Evolutionary conservation across 2,329 filamentous ascomycete genomes (phyloP), one percentile per base, ranked within the genome.

Genomic region (Volutella citrinella): DNA sequence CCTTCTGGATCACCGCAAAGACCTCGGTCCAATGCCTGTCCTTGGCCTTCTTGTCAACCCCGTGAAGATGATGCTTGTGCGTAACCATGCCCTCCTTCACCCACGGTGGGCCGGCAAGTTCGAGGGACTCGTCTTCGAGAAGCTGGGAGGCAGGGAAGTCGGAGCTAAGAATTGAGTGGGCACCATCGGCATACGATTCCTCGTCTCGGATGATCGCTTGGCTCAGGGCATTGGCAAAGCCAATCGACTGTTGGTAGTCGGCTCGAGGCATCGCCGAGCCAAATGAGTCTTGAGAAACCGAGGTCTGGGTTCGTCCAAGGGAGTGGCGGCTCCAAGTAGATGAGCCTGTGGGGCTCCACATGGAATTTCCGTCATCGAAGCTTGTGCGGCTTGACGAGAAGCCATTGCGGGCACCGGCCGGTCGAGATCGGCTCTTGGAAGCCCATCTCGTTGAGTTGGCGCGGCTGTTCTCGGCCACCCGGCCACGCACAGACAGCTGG

Each of bases 261-360:
- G 80, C 81, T 28, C 82, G 77, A 6, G 80, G 81, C 59, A 83
- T 83, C 20, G 80, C 76, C 3, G 87, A 89, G 14, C 82, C 84
- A 49, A 97, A 82, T 2, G 90, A 95, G 57, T 95, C 88, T 52
- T 96, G 85, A 5, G 90, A 96, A 70, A 93, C 86, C 4, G 89
- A 91, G 1, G 88, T 89, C 43, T 94, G 82, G 1, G 89, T 95
- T 56, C 94, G 88, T 19, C 90, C 88, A 40, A 95, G 74, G 1
- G 91, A 97, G 55, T 93, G 87, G 52, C 87, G 91, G 66, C 90
- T 96, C 89, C 90, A 96, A 1, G 87, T 93, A n/a, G 89, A 95
- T 14, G 87, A 88, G 23, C 72, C 65, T 2, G 78, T 70, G 10
- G 93, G 93, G 51, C 87, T 96, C 87, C 88, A 97, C 28, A 96